Conservation (phyloP, 148 eudicot species). For the Beta vulgaris region DNA sequence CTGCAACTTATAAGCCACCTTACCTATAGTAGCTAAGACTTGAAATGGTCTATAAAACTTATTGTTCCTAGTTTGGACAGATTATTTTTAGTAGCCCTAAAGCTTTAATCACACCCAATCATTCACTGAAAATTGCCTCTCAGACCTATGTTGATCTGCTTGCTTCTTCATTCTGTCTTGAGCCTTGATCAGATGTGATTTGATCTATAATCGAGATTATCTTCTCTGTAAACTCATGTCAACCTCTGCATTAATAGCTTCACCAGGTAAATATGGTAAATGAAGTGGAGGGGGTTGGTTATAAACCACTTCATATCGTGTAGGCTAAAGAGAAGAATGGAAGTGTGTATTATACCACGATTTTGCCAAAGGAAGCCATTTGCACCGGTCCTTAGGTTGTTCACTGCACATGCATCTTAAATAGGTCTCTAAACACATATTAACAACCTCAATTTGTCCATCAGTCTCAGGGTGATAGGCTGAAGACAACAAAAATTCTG, state of each 20-base stretch:
- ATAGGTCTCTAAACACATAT: too few species aligned
- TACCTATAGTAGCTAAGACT: too few species aligned
- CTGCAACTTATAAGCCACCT: too few species aligned
- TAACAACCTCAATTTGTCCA: not conserved
- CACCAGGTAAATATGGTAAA: not conserved
- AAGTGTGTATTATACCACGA: not conserved
- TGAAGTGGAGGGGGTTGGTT: not conserved
- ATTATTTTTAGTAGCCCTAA: too few species aligned
- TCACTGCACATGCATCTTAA: too few species aligned
- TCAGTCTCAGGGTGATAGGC: too few species aligned
- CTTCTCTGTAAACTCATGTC: not conserved
- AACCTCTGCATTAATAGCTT: not conserved
- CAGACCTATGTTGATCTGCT: not conserved
- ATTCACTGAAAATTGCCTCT: not conserved
- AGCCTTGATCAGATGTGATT: not conserved
- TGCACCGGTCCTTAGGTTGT: too few species aligned
- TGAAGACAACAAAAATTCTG: too few species aligned
- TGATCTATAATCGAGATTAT: too few species aligned
- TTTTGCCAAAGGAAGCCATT: not conserved
- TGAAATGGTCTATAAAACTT: too few species aligned
- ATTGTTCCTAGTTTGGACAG: not conserved
- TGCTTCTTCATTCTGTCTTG: not conserved
- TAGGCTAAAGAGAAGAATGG: too few species aligned
- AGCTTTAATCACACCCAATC: too few species aligned
- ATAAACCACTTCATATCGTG: slow-evolving; percentile 4